These are phyloP conservation scores for Oldenlandia corymbosa DNA, from an alignment of 257 asterid genomes.

Conservation along the genomic window DNA sequence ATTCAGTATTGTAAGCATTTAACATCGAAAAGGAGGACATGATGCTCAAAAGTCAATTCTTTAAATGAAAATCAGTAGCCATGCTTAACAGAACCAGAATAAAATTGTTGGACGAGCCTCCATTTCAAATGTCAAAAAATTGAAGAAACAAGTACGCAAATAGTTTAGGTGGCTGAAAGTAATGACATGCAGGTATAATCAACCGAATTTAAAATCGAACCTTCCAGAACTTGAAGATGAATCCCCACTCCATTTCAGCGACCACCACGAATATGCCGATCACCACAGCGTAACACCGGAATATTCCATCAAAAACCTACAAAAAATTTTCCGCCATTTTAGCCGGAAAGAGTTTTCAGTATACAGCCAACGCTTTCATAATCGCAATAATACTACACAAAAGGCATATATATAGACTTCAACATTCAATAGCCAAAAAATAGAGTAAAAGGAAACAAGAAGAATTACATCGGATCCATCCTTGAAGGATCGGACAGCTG, in stretches of 20 bases:
- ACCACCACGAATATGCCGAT: constrained; percentile 64
- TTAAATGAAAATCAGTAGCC: too few species aligned
- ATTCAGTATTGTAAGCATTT: neutral
- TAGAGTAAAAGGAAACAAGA: too few species aligned
- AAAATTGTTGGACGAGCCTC: too few species aligned
- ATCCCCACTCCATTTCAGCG: constrained; percentile 93
- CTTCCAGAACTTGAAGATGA: constrained; percentile 65
- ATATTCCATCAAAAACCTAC: constrained; percentile 88
- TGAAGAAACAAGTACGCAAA: too few species aligned
- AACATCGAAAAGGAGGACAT: neutral
- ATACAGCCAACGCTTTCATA: neutral
- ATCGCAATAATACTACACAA: neutral
- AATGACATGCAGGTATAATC: neutral
- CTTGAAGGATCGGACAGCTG: constrained; percentile 81
- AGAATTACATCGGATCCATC: constrained; percentile 75
- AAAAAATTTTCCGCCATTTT: constrained; percentile 1
- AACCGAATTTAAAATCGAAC: constrained; percentile 20
- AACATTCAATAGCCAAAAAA: too few species aligned
- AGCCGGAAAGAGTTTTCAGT: neutral
- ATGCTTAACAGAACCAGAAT: too few species aligned
- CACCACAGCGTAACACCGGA: constrained; percentile 87
- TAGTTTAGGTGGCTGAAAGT: too few species aligned
- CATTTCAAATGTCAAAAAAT: too few species aligned
- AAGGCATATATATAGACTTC: too few species aligned
- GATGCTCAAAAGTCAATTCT: too few species aligned